Conservation (phyloP, 192 early-diverging fungal genomes). For the Pilobolus umbonatus region DNA sequence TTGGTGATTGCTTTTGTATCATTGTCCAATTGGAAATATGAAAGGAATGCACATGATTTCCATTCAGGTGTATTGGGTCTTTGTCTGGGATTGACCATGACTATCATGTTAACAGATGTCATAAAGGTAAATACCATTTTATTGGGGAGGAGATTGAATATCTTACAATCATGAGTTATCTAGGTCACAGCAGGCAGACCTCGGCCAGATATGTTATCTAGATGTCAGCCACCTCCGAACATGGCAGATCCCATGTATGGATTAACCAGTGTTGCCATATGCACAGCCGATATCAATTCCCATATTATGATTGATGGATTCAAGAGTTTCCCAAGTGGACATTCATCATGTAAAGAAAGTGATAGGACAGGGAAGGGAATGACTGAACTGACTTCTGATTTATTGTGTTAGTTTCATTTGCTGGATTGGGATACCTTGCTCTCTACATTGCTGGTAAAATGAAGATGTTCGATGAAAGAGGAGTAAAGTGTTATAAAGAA, state of each 20-base stretch:
- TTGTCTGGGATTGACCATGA: slow-evolving; percentile 39
- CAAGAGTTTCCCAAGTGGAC: slow-evolving; percentile 86
- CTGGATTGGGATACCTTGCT: slow-evolving; percentile 63
- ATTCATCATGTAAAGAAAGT: slow-evolving; percentile 61
- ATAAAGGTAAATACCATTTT: slow-evolving; percentile 27
- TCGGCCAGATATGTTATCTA: slow-evolving; percentile 49
- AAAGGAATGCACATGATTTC: slow-evolving; percentile 37
- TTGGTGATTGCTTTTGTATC: slow-evolving; percentile 30
- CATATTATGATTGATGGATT: slow-evolving; percentile 68
- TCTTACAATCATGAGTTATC: not conserved
- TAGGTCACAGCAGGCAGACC: slow-evolving; percentile 47
- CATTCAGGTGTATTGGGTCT: slow-evolving; percentile 44
- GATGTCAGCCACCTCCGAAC: slow-evolving; percentile 39
- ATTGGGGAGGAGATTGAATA: not conserved
- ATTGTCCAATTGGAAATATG: slow-evolving; percentile 9
- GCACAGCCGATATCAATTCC: slow-evolving; percentile 42
- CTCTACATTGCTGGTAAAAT: slow-evolving; percentile 72
- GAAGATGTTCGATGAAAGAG: slow-evolving; percentile 60
- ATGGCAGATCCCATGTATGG: slow-evolving; percentile 50
- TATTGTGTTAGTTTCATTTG: slow-evolving; percentile 53
- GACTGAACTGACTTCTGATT: not conserved
- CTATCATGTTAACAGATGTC: slow-evolving; percentile 43
- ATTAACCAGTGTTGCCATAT: slow-evolving; percentile 55
- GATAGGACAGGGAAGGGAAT: not conserved
- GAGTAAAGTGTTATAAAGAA: slow-evolving; percentile 11